Base-by-base conservation (phyloP, 2,329 filamentous ascomycete species). In the Verticillium nonalfalfae region DNA sequence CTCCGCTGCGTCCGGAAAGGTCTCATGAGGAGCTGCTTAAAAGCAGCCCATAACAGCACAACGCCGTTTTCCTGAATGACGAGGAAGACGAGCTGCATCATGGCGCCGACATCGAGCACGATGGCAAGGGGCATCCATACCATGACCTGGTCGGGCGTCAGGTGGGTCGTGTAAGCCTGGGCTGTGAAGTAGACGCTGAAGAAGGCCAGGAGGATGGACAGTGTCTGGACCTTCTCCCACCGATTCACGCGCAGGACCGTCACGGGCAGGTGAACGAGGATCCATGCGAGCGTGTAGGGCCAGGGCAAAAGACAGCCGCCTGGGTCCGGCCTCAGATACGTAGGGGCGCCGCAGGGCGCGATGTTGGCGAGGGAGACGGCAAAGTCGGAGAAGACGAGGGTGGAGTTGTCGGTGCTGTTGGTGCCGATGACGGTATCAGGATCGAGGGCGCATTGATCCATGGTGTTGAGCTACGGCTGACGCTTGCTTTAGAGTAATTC, bases 1-100 rank as follows among this genome's bases (percentile, higher is more conserved):
- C 45, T 21, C 13, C 45, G 21, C 45, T 50, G 45, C 10, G n/a
- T 4, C n/a, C 18, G 45, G 18, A 50, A 50, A 9, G 26, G 21
- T 14, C 45, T 50, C n/a, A 18, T n/a, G 3, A 64, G 31, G 3
- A 61, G 59, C 34, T 61, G 31, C 52, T 45, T 62, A 3, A 64
- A 33, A 4, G 62, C 60, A 26, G 33, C 34, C 62, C 62, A 62
- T 18, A 64, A 35, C 38, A 62, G 18, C 1, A 58, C 26, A 11
- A 58, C 58, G 31, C 62, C 60, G 21, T 62, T 60, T 39, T 64
- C 59, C 39, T 63, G 55, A 2, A 63, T 40, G 1, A 64, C 54
- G n/a, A 66, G 58, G 39, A 60, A 64, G 10, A 60, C 60, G 21
- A 66, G 64, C 61, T 66, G 64, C 63, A 66, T 66, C 56, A 64